Percentiles rank a stretch among this genome's conserved stretches.
These are phyloP conservation scores for Gracilaria gracilis DNA, from an alignment of 23 red algal species.

Conservation along the genomic window DNA sequence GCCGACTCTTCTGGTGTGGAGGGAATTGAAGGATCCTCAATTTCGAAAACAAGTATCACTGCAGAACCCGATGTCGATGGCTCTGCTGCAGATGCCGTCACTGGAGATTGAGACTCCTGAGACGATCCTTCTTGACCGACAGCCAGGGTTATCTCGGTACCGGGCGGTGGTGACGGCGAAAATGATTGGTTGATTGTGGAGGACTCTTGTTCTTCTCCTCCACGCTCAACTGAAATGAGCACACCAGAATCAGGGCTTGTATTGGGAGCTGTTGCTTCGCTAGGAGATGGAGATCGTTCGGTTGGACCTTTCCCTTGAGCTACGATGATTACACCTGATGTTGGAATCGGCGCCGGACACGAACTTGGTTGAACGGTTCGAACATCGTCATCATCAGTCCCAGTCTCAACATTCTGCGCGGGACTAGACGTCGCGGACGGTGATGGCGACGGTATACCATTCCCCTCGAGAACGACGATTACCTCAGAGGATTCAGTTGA, in stretches of 20 bases:
- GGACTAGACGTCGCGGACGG: slow-evolving; percentile 1
- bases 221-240: not conserved
- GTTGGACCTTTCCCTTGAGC: not conserved
- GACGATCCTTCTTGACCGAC: not conserved
- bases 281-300: not conserved
- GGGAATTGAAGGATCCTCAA: not conserved
- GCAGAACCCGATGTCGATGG: not conserved
- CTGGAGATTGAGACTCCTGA: not conserved
- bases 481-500: slow-evolving; percentile 6
- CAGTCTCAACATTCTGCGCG: not conserved
- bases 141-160: not conserved
- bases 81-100: not conserved
- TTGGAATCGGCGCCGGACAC: not conserved
- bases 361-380: not conserved
- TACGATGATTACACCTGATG: slow-evolving; percentile 1
- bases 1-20: not conserved
- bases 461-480: slow-evolving; percentile 25
- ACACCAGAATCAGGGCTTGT: not conserved
- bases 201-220: not conserved
- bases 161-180: not conserved
- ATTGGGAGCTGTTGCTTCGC: not conserved
- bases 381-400: not conserved
- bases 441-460: not conserved
- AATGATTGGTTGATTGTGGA: not conserved
- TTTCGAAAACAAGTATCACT: not conserved